Percentiles rank a stretch among this genome's conserved stretches.
Evolutionary conservation across 352 stramenopile genomes (phyloP).

Genomic region (Phytophthora hybrid): DNA sequence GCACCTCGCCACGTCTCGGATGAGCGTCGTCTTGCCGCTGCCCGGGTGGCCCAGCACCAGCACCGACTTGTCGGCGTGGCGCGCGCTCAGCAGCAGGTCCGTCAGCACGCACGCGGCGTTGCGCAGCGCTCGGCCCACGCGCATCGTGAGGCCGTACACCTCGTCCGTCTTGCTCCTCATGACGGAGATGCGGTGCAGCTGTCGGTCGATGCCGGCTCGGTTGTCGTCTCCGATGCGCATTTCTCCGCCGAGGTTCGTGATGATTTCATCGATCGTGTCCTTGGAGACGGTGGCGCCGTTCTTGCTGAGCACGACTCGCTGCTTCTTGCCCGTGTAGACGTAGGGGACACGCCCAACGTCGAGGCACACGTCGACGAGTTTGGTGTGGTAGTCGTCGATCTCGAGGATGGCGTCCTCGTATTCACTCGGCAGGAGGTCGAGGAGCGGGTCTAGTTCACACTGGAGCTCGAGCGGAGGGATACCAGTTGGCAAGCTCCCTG

Average conservation of each 20-base stretch:
- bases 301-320: conserved; percentile 40
- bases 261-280: conserved; percentile 64
- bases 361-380: conserved; percentile 53
- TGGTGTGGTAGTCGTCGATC: conserved; percentile 29
- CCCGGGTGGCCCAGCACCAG: conserved; percentile 71
- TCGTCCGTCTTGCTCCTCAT: conserved; percentile 66
- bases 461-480: background rate
- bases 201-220: conserved; percentile 67
- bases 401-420: conserved; percentile 36
- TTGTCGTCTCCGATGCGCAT: conserved; percentile 81
- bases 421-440: conserved; percentile 36
- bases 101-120: conserved; percentile 70
- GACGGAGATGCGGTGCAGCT: conserved; percentile 85
- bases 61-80: conserved; percentile 61
- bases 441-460: conserved; percentile 48
- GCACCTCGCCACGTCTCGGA: conserved; percentile 78
- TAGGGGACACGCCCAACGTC: conserved; percentile 45
- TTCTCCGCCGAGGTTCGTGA: conserved; percentile 49
- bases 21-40: conserved; percentile 88
- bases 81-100: conserved; percentile 66
- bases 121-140: conserved; percentile 69
- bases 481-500: no score
- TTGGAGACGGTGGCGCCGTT: conserved; percentile 38
- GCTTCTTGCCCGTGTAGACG: conserved; percentile 39
- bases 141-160: conserved; percentile 78